phyloP scores from a whole-genome alignment of 2,329 filamentous ascomycete species.

The Fusarium equiseti region DNA sequence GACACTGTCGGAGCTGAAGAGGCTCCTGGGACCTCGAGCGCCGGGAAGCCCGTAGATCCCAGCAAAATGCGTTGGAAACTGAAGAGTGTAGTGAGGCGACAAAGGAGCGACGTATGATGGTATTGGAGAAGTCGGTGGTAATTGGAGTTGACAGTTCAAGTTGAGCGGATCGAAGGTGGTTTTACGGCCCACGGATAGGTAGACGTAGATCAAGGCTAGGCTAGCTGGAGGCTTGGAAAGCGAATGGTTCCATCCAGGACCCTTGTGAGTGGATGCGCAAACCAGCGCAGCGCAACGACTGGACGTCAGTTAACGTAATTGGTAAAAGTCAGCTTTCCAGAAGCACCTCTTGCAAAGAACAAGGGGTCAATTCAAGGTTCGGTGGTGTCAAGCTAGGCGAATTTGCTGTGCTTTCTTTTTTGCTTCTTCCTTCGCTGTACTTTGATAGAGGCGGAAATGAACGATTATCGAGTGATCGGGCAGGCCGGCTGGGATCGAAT shows the following conservation, averaged over 20 bases:
- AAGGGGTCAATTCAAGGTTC: slow-evolving; percentile 12
- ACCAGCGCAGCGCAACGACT: slow-evolving; percentile 16
- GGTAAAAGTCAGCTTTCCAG: slow-evolving; percentile 21
- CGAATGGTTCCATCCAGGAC: slow-evolving; percentile 47
- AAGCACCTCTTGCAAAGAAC: slow-evolving; percentile 20
- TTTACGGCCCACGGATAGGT: slow-evolving; percentile 44
- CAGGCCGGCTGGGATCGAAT: not conserved
- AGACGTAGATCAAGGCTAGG: slow-evolving; percentile 40
- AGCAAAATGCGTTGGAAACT: slow-evolving; percentile 37
- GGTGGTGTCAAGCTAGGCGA: not conserved
- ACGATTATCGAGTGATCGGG: too few relatives aligned
- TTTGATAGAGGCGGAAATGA: not conserved
- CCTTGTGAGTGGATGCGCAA: slow-evolving; percentile 38
- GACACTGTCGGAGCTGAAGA: slow-evolving; percentile 36
- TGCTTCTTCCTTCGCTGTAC: not conserved
- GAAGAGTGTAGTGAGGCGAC: slow-evolving; percentile 12
- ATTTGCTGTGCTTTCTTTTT: not conserved
- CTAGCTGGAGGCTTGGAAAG: slow-evolving; percentile 38
- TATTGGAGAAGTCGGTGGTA: slow-evolving; percentile 22
- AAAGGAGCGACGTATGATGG: slow-evolving; percentile 3
- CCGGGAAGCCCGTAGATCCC: slow-evolving; percentile 47
- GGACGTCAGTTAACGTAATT: slow-evolving; percentile 11
- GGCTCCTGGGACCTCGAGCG: slow-evolving; percentile 45
- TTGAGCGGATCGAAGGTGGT: slow-evolving; percentile 46
- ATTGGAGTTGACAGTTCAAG: slow-evolving; percentile 36